Conservation (phyloP, 129 eudicot genomes). For the Arctium minus region DNA sequence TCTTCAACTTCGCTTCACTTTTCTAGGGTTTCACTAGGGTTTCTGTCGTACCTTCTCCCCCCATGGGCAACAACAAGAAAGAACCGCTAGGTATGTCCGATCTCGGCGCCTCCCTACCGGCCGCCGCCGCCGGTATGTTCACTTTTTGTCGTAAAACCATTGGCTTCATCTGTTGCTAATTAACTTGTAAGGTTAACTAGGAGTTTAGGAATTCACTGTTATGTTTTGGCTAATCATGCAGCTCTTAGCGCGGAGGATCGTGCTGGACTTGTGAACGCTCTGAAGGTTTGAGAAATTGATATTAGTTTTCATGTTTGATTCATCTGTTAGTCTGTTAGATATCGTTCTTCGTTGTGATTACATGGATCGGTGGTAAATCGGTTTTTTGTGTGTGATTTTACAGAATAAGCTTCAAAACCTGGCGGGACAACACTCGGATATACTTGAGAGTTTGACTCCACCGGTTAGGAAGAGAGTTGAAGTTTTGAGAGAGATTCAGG, state of each 20-base stretch:
- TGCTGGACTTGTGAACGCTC: conserved; percentile 79
- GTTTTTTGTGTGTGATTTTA: conserved; percentile 7
- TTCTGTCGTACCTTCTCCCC: background rate
- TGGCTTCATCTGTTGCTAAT: background rate
- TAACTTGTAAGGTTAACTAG: background rate
- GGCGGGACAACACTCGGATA: conserved; percentile 64
- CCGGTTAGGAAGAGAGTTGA: conserved; percentile 74
- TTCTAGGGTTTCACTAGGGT: conserved; percentile 27
- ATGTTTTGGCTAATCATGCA: conserved; percentile 6
- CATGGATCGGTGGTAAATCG: background rate
- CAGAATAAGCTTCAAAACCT: conserved; percentile 71
- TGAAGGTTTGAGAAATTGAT: conserved; percentile 48
- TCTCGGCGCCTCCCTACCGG: conserved; percentile 64
- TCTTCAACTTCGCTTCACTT: background rate
- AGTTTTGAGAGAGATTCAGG: conserved; percentile 66
- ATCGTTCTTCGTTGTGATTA: background rate
- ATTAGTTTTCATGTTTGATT: background rate
- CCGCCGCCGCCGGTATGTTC: conserved; percentile 71
- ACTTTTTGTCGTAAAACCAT: background rate
- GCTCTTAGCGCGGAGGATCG: conserved; percentile 86
- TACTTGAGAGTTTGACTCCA: conserved; percentile 63
- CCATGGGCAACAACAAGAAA: conserved; percentile 51
- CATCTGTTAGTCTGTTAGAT: background rate
- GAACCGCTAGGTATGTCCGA: conserved; percentile 61
- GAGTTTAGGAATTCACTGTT: background rate